A percentile compares a stretch with the other conserved stretches of the same genome.
phyloP scores from a whole-genome alignment of 2,329 filamentous ascomycete species.

The Fusarium dimerum region DNA sequence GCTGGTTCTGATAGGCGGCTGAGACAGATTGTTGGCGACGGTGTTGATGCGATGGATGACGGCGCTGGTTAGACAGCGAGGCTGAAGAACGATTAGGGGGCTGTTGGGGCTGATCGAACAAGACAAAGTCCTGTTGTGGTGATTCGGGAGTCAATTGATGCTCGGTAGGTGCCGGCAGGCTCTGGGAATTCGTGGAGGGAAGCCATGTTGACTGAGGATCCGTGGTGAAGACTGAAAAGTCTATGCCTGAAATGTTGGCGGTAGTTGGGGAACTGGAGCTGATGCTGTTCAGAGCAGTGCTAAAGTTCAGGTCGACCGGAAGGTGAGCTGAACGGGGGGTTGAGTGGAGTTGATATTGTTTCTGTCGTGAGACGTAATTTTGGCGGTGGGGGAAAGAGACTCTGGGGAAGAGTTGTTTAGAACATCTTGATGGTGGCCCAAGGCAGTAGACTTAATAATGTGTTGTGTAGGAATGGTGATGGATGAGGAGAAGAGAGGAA shows the following conservation, averaged over 20 bases:
- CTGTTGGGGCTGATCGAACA: constrained; percentile 60
- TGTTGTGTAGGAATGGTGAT: constrained; percentile 35
- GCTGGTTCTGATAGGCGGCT: constrained; percentile 54
- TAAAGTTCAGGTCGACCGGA: constrained; percentile 69
- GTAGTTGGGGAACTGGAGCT: constrained; percentile 58
- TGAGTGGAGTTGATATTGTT: constrained; percentile 49
- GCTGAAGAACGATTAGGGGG: constrained; percentile 40
- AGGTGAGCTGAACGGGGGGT: constrained; percentile 50
- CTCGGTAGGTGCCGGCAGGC: constrained; percentile 64
- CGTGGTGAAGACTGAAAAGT: constrained; percentile 79
- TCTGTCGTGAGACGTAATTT: constrained; percentile 52
- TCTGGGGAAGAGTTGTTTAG: constrained; percentile 50
- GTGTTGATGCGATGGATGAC: constrained; percentile 47
- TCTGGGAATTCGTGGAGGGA: constrained; percentile 63
- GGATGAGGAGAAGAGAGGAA: constrained; percentile 37
- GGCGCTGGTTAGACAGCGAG: constrained; percentile 44
- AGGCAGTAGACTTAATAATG: constrained; percentile 34
- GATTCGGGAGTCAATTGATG: constrained; percentile 53
- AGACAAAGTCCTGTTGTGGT: constrained; percentile 73
- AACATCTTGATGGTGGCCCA: constrained; percentile 56
- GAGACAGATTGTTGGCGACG: constrained; percentile 42
- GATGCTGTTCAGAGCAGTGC: constrained; percentile 58
- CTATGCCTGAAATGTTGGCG: constrained; percentile 64
- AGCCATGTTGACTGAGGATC: constrained; percentile 81
- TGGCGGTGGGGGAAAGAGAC: constrained; percentile 45